phyloP scores from a whole-genome alignment of 106 monocot genomes.

The Cymbidium sinense region DNA sequence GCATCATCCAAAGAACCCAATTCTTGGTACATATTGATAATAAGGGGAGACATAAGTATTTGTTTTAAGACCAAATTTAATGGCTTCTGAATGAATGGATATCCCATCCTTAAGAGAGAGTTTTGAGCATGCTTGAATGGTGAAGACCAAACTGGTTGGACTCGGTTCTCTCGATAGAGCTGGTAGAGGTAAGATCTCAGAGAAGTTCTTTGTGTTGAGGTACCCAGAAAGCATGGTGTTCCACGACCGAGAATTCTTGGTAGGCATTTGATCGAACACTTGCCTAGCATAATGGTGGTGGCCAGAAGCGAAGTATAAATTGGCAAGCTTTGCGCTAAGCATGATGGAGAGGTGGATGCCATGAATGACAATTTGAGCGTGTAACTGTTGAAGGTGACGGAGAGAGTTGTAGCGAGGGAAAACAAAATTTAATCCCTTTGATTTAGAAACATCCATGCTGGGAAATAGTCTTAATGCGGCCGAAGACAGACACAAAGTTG shows the following conservation, averaged over 20 bases:
- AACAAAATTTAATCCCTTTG: slow-evolving; percentile 20
- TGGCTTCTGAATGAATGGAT: slow-evolving; percentile 31
- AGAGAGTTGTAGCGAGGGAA: slow-evolving; percentile 27
- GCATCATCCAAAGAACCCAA: slow-evolving; percentile 21
- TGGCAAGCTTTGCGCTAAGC: slow-evolving; percentile 30
- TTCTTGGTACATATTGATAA: slow-evolving; percentile 33
- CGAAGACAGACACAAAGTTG: no score
- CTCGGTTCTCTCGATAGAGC: slow-evolving; percentile 4
- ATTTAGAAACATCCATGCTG: background rate
- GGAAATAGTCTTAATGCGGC: no score
- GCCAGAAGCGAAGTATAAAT: slow-evolving; percentile 17
- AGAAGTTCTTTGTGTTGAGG: slow-evolving; percentile 8
- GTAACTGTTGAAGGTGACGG: slow-evolving; percentile 27
- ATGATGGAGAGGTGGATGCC: slow-evolving; percentile 28
- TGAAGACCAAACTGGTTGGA: slow-evolving; percentile 33
- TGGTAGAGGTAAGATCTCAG: slow-evolving; percentile 25
- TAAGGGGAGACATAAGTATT: slow-evolving; percentile 20
- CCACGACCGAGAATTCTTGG: slow-evolving; percentile 22
- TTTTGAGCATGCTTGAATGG: slow-evolving; percentile 20
- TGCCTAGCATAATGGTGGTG: slow-evolving; percentile 11
- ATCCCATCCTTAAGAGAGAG: slow-evolving; percentile 10
- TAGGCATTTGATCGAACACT: slow-evolving; percentile 29
- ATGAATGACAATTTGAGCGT: slow-evolving; percentile 23
- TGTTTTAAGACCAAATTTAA: slow-evolving; percentile 23
- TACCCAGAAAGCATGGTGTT: slow-evolving; percentile 43